These are phyloP conservation scores for Solanum microdontum DNA, from an alignment of 257 asterid genomes.

Conservation along the genomic window DNA sequence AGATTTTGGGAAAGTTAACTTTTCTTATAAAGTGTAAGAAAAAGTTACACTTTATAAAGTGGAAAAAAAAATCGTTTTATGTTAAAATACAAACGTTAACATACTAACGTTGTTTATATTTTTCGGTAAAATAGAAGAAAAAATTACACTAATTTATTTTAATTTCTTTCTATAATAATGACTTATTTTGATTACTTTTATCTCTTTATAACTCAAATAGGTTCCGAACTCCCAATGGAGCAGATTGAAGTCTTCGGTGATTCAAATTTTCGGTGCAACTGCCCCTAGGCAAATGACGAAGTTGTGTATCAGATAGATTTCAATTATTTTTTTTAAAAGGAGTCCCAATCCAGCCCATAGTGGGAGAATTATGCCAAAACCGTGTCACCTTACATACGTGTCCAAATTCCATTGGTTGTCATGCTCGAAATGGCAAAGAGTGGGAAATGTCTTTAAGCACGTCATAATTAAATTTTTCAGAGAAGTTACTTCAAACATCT, in stretches of 20 bases:
- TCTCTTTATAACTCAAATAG: no score
- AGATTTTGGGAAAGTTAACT: not conserved
- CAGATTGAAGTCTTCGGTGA: no score
- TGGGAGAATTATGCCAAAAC: not conserved
- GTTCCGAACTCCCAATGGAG: not conserved
- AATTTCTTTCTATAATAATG: no score
- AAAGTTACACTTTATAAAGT: no score
- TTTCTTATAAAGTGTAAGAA: not conserved
- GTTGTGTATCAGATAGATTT: not conserved
- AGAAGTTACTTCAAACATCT: not conserved
- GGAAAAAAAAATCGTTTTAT: no score
- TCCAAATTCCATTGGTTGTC: not conserved
- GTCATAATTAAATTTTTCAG: not conserved
- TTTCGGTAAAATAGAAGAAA: no score
- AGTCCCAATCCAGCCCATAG: not conserved
- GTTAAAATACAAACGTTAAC: no score
- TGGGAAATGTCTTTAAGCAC: not conserved
- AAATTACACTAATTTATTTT: not conserved
- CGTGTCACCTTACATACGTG: not conserved
- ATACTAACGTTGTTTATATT: not conserved
- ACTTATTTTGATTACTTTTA: no score
- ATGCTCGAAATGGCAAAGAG: not conserved
- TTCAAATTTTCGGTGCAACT: not conserved
- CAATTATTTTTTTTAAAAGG: not conserved
- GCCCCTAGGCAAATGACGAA: not conserved